Percentiles rank a stretch among this genome's conserved stretches.
These are phyloP conservation scores for Colletotrichum lindemuthianum DNA, from an alignment of 2,329 filamentous ascomycete species.

Conservation along the genomic window DNA sequence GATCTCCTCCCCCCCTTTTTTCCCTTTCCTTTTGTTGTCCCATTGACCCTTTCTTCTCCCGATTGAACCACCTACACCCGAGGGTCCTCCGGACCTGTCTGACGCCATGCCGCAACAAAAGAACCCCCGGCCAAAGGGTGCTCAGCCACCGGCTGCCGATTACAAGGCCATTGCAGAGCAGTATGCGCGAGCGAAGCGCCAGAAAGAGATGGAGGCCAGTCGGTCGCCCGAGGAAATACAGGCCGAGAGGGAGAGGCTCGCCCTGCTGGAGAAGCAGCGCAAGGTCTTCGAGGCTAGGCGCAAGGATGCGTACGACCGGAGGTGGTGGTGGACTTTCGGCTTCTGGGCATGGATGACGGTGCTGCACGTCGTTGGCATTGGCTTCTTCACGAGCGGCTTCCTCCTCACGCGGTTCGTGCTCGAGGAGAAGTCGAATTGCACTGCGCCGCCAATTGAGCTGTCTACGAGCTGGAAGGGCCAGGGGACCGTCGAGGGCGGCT, in stretches of 20 bases:
- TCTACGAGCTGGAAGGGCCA: constrained; percentile 50
- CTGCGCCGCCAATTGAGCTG: constrained; percentile 70
- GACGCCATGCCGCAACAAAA: constrained; percentile 33
- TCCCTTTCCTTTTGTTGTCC: constrained; percentile 15
- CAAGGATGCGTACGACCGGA: constrained; percentile 60
- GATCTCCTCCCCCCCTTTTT: constrained; percentile 22
- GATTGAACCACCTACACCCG: background rate
- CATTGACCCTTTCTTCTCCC: constrained; percentile 18
- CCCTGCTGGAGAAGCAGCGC: constrained; percentile 55
- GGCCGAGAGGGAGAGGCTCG: constrained; percentile 46
- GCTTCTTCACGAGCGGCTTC: constrained; percentile 95
- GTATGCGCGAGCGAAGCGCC: constrained; percentile 63
- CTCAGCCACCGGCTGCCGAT: constrained; percentile 47
- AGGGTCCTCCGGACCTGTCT: constrained; percentile 1
- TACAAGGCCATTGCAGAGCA: constrained; percentile 64
- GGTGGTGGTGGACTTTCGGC: constrained; percentile 67
- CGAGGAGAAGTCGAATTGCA: constrained; percentile 78
- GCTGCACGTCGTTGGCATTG: constrained; percentile 83
- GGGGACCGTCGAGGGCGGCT: constrained; percentile 70
- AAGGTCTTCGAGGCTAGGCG: constrained; percentile 58
- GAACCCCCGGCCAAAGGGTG: constrained; percentile 21
- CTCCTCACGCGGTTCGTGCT: constrained; percentile 86
- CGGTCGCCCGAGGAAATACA: constrained; percentile 38
- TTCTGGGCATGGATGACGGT: constrained; percentile 78
- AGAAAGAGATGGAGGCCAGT: constrained; percentile 54